phyloP scores from a whole-genome alignment of 208 protist genomes.

The Leishmania lainsoni region DNA sequence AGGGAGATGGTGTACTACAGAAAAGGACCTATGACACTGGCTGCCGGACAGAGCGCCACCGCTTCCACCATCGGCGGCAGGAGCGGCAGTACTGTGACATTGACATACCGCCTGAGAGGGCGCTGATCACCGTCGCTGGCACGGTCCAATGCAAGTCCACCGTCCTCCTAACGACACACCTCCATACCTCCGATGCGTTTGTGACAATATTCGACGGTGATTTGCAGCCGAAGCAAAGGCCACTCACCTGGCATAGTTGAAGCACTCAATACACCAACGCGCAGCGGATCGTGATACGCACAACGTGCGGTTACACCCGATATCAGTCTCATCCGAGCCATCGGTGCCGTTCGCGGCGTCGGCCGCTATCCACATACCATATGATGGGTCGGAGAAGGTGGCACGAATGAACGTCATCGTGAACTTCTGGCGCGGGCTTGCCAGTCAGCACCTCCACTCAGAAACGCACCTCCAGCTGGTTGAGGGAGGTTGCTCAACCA shows the following conservation, averaged over 20 bases:
- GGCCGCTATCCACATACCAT: conserved; percentile 5
- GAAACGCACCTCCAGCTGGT: not conserved
- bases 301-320: conserved; percentile 30
- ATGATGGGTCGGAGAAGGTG: conserved; percentile 34
- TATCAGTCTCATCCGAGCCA: not conserved
- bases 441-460: conserved; percentile 49
- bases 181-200: conserved; percentile 47
- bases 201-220: conserved; percentile 53
- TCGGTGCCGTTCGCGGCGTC: conserved; percentile 3
- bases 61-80: conserved; percentile 15
- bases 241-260: conserved; percentile 13
- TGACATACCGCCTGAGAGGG: conserved; percentile 42
- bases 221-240: conserved; percentile 36
- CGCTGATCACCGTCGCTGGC: conserved; percentile 50
- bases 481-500: not conserved
- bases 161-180: conserved; percentile 37
- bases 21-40: conserved; percentile 8
- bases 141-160: conserved; percentile 36
- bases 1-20: conserved; percentile 19
- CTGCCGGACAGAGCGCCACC: conserved; percentile 15
- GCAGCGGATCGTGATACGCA: conserved; percentile 24
- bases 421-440: conserved; percentile 66
- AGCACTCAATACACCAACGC: conserved; percentile 17
- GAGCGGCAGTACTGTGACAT: conserved; percentile 25
- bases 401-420: conserved; percentile 59